phyloP scores from a whole-genome alignment of 208 protist species.

The Crithidia thermophila region DNA sequence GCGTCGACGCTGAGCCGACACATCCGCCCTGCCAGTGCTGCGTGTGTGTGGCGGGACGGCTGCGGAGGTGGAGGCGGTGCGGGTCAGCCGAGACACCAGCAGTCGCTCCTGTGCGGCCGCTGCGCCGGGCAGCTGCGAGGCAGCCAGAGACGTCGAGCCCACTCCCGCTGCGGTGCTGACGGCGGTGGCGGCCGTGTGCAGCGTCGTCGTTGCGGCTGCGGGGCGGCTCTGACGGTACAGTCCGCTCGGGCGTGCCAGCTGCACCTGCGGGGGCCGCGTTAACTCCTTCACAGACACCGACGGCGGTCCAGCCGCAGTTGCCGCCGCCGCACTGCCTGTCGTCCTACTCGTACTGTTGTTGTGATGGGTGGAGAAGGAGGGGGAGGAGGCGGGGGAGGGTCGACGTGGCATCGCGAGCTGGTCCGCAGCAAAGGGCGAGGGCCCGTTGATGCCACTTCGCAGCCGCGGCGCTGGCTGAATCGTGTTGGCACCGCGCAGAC shows the following conservation, averaged over 20 bases:
- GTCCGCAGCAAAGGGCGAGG: slow-evolving; percentile 22
- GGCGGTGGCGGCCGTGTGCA: too few species aligned
- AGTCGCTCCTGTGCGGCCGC: slow-evolving; percentile 23
- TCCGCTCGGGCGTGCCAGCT: slow-evolving; percentile 18
- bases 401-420: slow-evolving; percentile 29
- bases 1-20: not conserved
- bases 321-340: not conserved
- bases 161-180: not conserved
- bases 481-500: not conserved
- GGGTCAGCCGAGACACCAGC: slow-evolving; percentile 8
- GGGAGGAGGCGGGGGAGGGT: not conserved
- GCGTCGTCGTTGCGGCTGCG: too few species aligned
- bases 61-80: slow-evolving; percentile 9
- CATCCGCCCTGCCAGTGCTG: too few species aligned
- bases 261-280: slow-evolving; percentile 18
- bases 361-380: not conserved
- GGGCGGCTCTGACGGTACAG: not conserved
- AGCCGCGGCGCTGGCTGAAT: slow-evolving; percentile 21
- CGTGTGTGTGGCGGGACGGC: too few species aligned
- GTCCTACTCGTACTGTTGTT: not conserved
- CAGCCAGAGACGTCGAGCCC: slow-evolving; percentile 18
- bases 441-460: not conserved
- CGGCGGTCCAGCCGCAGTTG: too few species aligned
- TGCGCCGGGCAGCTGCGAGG: slow-evolving; percentile 23
- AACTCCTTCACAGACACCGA: too few species aligned